A percentile compares a stretch with the other conserved stretches of the same genome.
phyloP scores from a whole-genome alignment of 805 yeast genomes.

The Saturnispora besseyi region DNA sequence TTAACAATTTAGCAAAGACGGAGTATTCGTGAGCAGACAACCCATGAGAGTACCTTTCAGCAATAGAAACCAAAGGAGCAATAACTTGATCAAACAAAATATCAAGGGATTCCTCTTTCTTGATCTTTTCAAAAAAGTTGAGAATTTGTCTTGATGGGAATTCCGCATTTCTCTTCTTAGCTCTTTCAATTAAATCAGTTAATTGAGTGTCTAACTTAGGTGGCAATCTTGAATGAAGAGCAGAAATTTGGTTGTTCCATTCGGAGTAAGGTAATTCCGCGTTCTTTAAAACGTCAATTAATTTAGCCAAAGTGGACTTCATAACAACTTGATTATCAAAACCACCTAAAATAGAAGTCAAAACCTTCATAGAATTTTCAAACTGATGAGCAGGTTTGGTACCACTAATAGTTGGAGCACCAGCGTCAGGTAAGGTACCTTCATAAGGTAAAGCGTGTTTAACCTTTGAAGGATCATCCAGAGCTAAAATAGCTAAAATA shows the following conservation, averaged over 20 bases:
- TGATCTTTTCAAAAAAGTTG: conserved; percentile 58
- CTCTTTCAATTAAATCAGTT: conserved; percentile 55
- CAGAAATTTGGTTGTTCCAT: conserved; percentile 80
- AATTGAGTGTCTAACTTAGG: conserved; percentile 62
- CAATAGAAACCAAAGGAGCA: conserved; percentile 67
- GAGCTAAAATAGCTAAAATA: conserved; percentile 84
- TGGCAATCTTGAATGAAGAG: conserved; percentile 87
- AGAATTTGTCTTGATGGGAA: conserved; percentile 88
- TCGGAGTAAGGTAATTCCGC: conserved; percentile 86
- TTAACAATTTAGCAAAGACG: conserved; percentile 60
- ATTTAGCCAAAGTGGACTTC: conserved; percentile 68
- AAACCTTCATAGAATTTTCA: conserved; percentile 45
- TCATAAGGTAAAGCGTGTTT: conserved; percentile 94
- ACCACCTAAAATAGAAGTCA: conserved; percentile 78
- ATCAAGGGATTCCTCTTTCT: conserved; percentile 40
- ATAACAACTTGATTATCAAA: conserved; percentile 93
- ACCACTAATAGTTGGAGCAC: conserved; percentile 76
- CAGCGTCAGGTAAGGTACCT: conserved; percentile 85
- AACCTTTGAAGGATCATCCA: conserved; percentile 95
- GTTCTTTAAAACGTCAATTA: conserved; percentile 66
- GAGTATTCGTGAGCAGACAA: conserved; percentile 74
- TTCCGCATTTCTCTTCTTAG: conserved; percentile 57
- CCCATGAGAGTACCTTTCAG: conserved; percentile 64
- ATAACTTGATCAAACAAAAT: conserved; percentile 45
- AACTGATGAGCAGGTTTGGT: conserved; percentile 75